Percentiles rank a stretch among this genome's conserved stretches.
Evolutionary conservation across 208 protist genomes (phyloP).

Genomic region (Crithidia thermophila): DNA sequence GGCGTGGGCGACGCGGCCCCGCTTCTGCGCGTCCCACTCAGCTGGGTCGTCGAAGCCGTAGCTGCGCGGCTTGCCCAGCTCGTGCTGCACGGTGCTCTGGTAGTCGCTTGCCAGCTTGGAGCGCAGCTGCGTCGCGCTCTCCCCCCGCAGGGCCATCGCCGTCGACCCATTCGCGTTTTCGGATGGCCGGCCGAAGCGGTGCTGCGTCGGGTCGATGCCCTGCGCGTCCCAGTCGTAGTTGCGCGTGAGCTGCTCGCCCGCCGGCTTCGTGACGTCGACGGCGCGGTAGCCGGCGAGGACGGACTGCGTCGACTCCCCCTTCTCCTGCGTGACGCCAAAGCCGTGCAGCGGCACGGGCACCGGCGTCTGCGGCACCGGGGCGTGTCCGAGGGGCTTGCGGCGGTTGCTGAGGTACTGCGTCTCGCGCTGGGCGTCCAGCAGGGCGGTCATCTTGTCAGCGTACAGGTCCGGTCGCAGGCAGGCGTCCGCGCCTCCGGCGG

Average conservation of each 20-base stretch:
- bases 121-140: constrained; percentile 39
- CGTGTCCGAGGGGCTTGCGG: constrained; percentile 64
- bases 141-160: not conserved
- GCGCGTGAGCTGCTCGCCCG: constrained; percentile 57
- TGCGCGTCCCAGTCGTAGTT: constrained; percentile 78
- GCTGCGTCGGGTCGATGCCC: constrained; percentile 74
- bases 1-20: constrained; percentile 14
- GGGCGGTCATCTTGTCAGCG: constrained; percentile 58
- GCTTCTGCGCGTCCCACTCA: constrained; percentile 48
- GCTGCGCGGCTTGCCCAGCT: constrained; percentile 59
- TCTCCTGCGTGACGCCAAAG: constrained; percentile 52
- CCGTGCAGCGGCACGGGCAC: constrained; percentile 54
- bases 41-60: constrained; percentile 71
- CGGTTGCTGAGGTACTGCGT: constrained; percentile 50
- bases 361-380: constrained; percentile 35
- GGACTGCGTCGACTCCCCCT: constrained; percentile 56
- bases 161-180: constrained; percentile 21
- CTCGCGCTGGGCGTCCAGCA: constrained; percentile 79
- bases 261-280: constrained; percentile 54
- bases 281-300: constrained; percentile 55
- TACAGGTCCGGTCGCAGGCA: constrained; percentile 66
- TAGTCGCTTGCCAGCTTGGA: constrained; percentile 77
- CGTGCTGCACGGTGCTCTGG: constrained; percentile 36
- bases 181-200: constrained; percentile 63
- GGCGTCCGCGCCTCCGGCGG: constrained; percentile 42